These are phyloP conservation scores for Leptomonas seymouri DNA, from an alignment of 208 protist species.

Conservation along the genomic window DNA sequence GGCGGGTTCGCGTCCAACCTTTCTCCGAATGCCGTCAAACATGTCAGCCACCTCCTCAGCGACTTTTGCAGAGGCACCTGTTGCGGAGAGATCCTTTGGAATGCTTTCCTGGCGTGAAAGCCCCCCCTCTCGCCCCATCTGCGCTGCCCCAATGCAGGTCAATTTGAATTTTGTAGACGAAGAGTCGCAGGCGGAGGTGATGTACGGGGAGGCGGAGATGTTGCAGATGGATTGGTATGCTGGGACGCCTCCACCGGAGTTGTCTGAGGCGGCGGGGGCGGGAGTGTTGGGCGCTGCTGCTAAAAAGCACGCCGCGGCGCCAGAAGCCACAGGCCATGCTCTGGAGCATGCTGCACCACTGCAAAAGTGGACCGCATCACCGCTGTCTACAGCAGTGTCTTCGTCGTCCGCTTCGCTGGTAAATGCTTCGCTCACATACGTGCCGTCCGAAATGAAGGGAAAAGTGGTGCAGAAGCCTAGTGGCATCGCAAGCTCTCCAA, in stretches of 20 bases:
- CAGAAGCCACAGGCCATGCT: not conserved
- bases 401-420: not conserved
- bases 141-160: conserved; percentile 18
- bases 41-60: conserved; percentile 14
- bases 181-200: conserved; percentile 2
- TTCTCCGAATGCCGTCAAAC: conserved; percentile 8
- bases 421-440: too few relatives aligned
- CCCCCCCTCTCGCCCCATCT: conserved; percentile 15
- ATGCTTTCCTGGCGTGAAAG: conserved; percentile 22
- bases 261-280: not conserved
- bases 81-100: conserved; percentile 8
- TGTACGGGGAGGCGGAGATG: not conserved
- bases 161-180: conserved; percentile 2
- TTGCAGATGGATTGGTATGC: conserved; percentile 6
- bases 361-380: not conserved
- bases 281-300: too few relatives aligned
- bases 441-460: too few relatives aligned
- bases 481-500: too few relatives aligned
- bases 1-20: not conserved
- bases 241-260: not conserved
- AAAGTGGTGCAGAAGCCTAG: too few relatives aligned
- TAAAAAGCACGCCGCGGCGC: not conserved
- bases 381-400: not conserved
- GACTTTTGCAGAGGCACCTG: conserved; percentile 5
- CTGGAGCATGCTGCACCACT: not conserved